Base-by-base conservation (phyloP, 257 asterid genomes). In the Solanum gandarillasii region DNA sequence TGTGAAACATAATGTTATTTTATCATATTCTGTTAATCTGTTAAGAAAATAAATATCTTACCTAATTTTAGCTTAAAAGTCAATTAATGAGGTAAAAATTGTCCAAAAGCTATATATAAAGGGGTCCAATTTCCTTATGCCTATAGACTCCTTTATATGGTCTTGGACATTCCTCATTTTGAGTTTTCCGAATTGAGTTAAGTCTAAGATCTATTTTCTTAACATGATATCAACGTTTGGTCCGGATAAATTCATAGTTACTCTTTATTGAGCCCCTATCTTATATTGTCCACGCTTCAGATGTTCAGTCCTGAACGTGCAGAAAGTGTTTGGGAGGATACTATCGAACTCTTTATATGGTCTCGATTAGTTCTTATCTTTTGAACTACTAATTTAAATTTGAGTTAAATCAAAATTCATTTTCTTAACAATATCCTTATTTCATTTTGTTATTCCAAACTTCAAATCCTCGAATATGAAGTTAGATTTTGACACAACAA, bases 61-160 rank as follows among this genome's bases (percentile, higher is more conserved):
- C 3, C 39, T 34, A 34, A 73, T 20, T 73, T 12, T 16, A 73
- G 7, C 2, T 20, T 20, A 2, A 73, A 73, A 2, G 4, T 20
- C 11, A 0, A 7, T 20, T 34, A 2, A 18, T 0, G 1, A 35
- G 8, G 0, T 34, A 14, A 34, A 0, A 8, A 16, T 16, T 71
- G 13, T 32, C 13, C 39, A 4, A 32, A 4, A 32, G 10, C 13
- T 70, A 71, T 72, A 29, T 34, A 31, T 10, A 62, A 35, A 73
- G 27, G 9, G 6, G 9, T 73, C 6, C 2, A 34, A n/a, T 34
- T 73, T 73, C 27, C 46, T 34, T 23, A 34, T 73, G 23, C 25
- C 14, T 4, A 72, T 34, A 16, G 25, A 71, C 13, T 71, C 78
- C 7, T 71, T 71, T 8, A 7, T 72, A 72, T 72, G 27, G 8